These are phyloP conservation scores for Aspergillus vadensis DNA, from an alignment of 2,329 filamentous ascomycete genomes.

Conservation along the genomic window DNA sequence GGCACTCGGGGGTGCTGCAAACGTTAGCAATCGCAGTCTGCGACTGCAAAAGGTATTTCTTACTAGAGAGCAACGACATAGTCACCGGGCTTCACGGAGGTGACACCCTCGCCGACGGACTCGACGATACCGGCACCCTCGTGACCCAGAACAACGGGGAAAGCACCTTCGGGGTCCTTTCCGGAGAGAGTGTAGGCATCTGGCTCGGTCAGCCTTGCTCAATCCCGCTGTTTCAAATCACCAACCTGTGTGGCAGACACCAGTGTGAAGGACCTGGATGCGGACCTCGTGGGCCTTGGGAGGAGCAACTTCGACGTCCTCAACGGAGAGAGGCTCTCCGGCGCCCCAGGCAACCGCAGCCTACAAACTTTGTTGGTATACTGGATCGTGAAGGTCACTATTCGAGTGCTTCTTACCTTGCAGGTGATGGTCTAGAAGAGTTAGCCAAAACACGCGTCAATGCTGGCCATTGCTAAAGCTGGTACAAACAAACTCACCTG, in stretches of 20 bases:
- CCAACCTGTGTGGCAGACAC: conserved; percentile 93
- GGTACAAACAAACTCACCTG: conserved; percentile 45
- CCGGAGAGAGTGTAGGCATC: conserved; percentile 94
- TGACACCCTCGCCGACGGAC: conserved; percentile 92
- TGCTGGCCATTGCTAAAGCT: background rate
- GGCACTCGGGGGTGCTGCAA: conserved; percentile 89
- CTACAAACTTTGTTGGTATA: conserved; percentile 41
- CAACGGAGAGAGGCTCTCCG: conserved; percentile 82
- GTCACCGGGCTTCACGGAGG: conserved; percentile 89
- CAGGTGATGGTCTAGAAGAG: conserved; percentile 78
- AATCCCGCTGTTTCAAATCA: background rate
- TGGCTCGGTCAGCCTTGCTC: conserved; percentile 31
- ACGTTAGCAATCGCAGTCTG: conserved; percentile 10
- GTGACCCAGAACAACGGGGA: conserved; percentile 85
- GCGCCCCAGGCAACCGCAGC: conserved; percentile 98
- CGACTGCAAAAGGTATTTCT: conserved; percentile 30
- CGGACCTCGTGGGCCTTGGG: conserved; percentile 93
- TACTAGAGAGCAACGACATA: conserved; percentile 88
- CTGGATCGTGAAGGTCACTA: background rate
- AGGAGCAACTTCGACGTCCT: conserved; percentile 88
- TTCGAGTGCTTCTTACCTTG: conserved; percentile 56
- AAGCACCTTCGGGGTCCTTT: conserved; percentile 94
- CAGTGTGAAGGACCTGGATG: conserved; percentile 95
- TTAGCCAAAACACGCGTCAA: conserved; percentile 15
- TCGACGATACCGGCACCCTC: conserved; percentile 91